Evolutionary conservation across 495 filamentous ascomycete genomes (phyloP), one percentile per base, ranked within the genome.

Genomic region (Articulospora tetracladia): DNA sequence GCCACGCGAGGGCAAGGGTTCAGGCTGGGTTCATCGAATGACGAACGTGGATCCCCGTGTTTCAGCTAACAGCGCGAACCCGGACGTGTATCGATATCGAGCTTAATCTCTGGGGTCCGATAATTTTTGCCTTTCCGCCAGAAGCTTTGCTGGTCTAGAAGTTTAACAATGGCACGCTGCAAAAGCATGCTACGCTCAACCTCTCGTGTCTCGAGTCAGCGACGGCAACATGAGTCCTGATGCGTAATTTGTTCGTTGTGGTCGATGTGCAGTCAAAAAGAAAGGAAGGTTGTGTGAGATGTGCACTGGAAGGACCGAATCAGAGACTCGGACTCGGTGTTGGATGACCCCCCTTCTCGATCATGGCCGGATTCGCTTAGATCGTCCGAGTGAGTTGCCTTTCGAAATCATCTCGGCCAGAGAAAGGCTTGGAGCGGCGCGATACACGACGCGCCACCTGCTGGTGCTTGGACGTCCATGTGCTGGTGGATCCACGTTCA

Each of bases 21-120:
- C 8, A 17, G 47, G 20, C 25, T 50, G 47, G 20, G 47, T 55
- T 66, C 64, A 63, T 60, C 64, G 60, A 66, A 66, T 66, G 60
- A 63, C 64, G 60, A 59, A 57, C 57, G 57, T 24, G 34, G 53
- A 60, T 49, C 59, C 26, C 30, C 32, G 62, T 56, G 63, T 61
- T 52, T 61, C 63, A 65, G 28, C 62, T 60, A n/a, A 22, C 28
- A 7, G 23, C 10, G 12, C n/a, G 51, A 25, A 28, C 44, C 3
- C 46, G 44, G 44, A 52, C 22, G 11, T 26, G 26, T 36, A 53
- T 60, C 53, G 47, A 60, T 57, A 57, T 51, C 25, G 32, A 32
- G 1, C 22, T 22, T 48, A 52, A 32, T 0, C 7, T 52, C 12
- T 48, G 23, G 12, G 17, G 13, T 22, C 19, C 6, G 47, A 4